A percentile compares a stretch with the other conserved stretches of the same genome.
Conservation (phyloP, 225 moss, liverwort and hornwort species). For the Straminergon stramineum region DNA sequence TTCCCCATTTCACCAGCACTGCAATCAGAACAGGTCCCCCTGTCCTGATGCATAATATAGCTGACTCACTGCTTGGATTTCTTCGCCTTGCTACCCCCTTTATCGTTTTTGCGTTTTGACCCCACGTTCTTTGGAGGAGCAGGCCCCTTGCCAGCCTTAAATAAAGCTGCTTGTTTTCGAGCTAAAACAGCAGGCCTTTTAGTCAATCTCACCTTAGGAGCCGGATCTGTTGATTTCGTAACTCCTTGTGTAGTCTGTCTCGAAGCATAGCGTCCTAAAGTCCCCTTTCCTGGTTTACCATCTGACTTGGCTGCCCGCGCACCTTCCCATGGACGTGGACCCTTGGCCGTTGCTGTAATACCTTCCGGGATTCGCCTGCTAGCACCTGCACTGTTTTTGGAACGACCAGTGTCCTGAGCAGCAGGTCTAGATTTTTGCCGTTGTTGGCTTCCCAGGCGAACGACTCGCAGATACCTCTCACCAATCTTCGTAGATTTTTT, state of each 20-base stretch:
- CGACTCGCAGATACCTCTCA: conserved; percentile 63
- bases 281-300: conserved; percentile 61
- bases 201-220: conserved; percentile 18
- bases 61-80: conserved; percentile 2
- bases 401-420: neutral
- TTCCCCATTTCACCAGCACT: conserved; percentile 28
- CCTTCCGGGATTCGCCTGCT: conserved; percentile 18
- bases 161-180: conserved; percentile 58
- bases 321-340: conserved; percentile 76
- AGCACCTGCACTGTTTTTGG: neutral
- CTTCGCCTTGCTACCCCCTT: conserved; percentile 31
- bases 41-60: neutral
- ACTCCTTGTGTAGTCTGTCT: conserved; percentile 13
- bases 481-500: conserved; percentile 54
- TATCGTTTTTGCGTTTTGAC: conserved; percentile 44
- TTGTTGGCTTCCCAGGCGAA: conserved; percentile 62
- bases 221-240: conserved; percentile 22
- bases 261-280: conserved; percentile 9
- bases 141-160: conserved; percentile 42
- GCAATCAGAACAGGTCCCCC: conserved; percentile 45
- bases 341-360: conserved; percentile 13
- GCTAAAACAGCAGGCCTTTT: conserved; percentile 89
- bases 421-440: neutral
- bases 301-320: conserved; percentile 56
- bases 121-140: conserved; percentile 28